Evolutionary conservation across 2,329 filamentous ascomycete species (phyloP), one percentile per base, ranked within the genome.

Genomic region (Metarhizium humberi): DNA sequence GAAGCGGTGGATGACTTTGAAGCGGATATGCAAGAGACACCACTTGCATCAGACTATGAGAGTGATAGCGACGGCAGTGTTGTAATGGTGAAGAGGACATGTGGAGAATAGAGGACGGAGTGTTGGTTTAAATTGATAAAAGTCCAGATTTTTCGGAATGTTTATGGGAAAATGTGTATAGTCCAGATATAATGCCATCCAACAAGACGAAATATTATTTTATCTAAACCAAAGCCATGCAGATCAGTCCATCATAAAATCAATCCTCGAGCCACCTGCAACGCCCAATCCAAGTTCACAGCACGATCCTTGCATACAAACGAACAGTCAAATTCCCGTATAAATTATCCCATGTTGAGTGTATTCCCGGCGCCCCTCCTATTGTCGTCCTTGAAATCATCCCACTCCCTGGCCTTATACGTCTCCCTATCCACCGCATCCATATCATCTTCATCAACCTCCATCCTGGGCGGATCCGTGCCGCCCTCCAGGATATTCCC

Each of bases 401-500:
- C 94, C 94, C 94, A 99, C 58, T 86, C 86, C 57, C 94, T 79
- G 34, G 92, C 92, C 74, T 97, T 99, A 79, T 94, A 86, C 4
- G 88, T 97, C 72, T 92, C 94, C 54, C 81, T 82, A 68, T 99
- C 94, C 6, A 86, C 89, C 65, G 86, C 89, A n/a, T 92, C 88
- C 58, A 88, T 73, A 67, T 97, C 83, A 68, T 99, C 94, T 74
- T 97, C 94, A 67, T 99, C 88, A 6, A 88, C 81, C 68, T 90
- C 85, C 2, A 85, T 81, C 59, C 78, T 77, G 30, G 82, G 74
- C 60, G 86, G 82, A 64, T 88, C 88, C 18, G 92, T 92, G 34
- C 91, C 91, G 40, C 92, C 94, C 66, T 96, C 88, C 55, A 97
- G 89, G 56, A 99, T 92, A 20, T 90, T 90, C 16, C 94, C 94